phyloP scores from a whole-genome alignment of 805 yeast genomes.

The Yarrowia sp. region DNA sequence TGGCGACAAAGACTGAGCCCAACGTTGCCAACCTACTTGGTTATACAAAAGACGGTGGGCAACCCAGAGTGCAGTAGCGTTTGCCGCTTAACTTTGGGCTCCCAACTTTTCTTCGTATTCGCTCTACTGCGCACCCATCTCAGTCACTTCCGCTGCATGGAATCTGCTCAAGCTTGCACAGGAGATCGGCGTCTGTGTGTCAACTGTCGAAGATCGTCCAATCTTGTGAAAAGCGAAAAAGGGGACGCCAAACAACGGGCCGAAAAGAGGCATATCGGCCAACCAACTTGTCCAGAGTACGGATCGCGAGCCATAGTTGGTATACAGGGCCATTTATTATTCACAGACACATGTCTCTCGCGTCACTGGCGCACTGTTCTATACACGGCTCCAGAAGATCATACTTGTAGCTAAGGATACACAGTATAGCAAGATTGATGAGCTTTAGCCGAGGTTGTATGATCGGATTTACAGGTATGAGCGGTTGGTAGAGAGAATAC shows the following conservation, averaged over 20 bases:
- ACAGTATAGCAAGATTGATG: too few species aligned
- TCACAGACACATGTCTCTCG: slow-evolving; percentile 7
- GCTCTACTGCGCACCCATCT: slow-evolving; percentile 7
- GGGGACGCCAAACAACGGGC: slow-evolving; percentile 14
- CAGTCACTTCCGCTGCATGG: slow-evolving; percentile 27
- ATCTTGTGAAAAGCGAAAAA: slow-evolving; percentile 11
- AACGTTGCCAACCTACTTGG: slow-evolving; percentile 16
- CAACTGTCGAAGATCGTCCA: slow-evolving; percentile 21
- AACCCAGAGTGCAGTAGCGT: not conserved
- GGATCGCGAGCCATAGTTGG: too few species aligned
- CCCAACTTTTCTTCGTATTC: slow-evolving; percentile 25
- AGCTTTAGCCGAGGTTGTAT: not conserved
- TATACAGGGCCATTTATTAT: not conserved
- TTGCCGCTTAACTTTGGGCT: slow-evolving; percentile 2
- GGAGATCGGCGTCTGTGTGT: slow-evolving; percentile 19
- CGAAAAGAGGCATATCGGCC: not conserved
- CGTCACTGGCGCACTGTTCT: not conserved
- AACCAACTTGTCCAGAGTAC: too few species aligned
- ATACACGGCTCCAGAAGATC: not conserved
- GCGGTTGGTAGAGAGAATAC: too few species aligned
- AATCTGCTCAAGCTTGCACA: slow-evolving; percentile 20
- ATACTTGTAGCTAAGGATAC: too few species aligned
- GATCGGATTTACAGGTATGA: too few species aligned
- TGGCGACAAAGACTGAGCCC: not conserved
- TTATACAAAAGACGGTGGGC: not conserved